Base-by-base conservation (phyloP, 78 protist species). In the Chrysochromulina parva region DNA sequence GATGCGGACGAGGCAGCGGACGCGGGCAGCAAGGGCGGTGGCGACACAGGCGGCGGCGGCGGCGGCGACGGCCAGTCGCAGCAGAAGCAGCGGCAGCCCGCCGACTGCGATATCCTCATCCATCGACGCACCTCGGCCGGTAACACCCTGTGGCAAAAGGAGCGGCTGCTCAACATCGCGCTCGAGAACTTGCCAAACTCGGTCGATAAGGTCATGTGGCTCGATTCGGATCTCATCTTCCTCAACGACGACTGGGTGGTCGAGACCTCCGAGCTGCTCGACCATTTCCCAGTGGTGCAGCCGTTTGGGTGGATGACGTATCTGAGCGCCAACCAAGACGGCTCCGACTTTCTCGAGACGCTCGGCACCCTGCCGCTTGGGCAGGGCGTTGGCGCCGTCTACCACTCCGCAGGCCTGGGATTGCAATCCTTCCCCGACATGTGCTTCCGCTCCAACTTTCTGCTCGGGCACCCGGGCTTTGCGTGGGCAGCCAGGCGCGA, bases 131-230 rank as follows among this genome's bases (percentile, higher is more conserved):
- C 86, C 5, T 1, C 60, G 38, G 58, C 6, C 14, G 86, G 86
- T 48, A 78, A 78, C 86, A 78, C 86, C 28, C 86, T 78, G 19
- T 78, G 86, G 86, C 86, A 78, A 19, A 78, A 78, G 86, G 86
- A 78, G 86, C 55, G 86, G 16, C 60, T 78, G 48, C 59, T 78
- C 38, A 78, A 78, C 86, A 53, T 78, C 55, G 86, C 86, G 50
- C 62, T 78, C 19, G 62, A 52, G 62, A 52, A 53, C 47, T 17
- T 78, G 60, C 86, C 86, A 1, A 1, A 2, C 24, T 48, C 57
- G 28, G 82, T 74, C n/a, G 82, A 74, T 2, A 74, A 74, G 82
- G 86, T 78, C 62, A 53, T 78, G 58, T 78, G 86, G 86, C 86
- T 78, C 28, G 86, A 78, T 62, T n/a, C 86, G 19, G 86, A 78